Evolutionary conservation across 2,329 filamentous ascomycete species (phyloP), one percentile per base, ranked within the genome.

Genomic region (Fonsecaea monophora): DNA sequence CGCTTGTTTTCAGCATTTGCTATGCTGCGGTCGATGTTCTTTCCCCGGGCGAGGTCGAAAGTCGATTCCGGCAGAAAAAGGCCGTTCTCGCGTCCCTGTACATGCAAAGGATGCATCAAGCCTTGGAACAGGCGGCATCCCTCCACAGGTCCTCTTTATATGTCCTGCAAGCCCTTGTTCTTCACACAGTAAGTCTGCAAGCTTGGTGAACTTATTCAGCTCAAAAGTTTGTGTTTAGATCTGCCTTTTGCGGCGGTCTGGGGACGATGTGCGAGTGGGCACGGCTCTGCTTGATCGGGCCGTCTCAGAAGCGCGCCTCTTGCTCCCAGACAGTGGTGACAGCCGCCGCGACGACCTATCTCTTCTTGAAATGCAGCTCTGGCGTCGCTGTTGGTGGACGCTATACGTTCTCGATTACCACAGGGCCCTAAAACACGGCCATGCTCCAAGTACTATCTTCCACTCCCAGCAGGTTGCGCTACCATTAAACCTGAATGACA

Each of bases 121-220:
- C 40, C n/a, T 18, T 45, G 40, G 40, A 9, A 7, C n/a, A 45
- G 40, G 40, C 15, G 40, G 40, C 40, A 6, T 45, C 40, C 1
- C 40, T 15, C 40, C 40, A 45, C 6, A 45, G 6, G 40, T n/a
- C 40, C 15, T 45, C 40, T 13, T 45, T 45, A 18, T n/a, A 18
- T 45, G 40, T 45, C 40, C 15, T 45, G 40, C 40, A 45, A 45
- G 40, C 15, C 40, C 40, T 45, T 45, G 40, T 45, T 18, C 40
- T 45, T 45, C 40, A 45, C n/a, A 9, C n/a, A n/a, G 40, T 45
- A 45, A 45, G 40, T 45, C 40, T 18, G n/a, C 40, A 45, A 6
- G 5, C 40, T 45, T n/a, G 40, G 18, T 45, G 15, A 5, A 9
- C 18, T 45, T 12, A 13, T 45, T 45, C 15, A 18, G 18, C 40